Percentiles rank a stretch among this genome's conserved stretches.
phyloP scores from a whole-genome alignment of 2,329 filamentous ascomycete genomes.

The Hymenoscyphus scutula region DNA sequence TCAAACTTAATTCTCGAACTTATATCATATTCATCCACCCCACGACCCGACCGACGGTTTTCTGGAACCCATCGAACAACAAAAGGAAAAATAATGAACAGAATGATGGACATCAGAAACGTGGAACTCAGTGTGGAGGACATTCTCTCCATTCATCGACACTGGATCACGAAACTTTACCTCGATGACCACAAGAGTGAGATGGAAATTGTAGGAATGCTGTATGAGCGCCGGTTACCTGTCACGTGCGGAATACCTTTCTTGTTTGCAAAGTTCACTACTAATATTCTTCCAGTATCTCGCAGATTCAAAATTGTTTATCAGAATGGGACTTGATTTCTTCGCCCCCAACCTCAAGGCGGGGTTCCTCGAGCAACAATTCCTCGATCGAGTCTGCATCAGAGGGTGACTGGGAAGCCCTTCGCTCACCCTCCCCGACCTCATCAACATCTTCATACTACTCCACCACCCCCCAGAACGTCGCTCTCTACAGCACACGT shows the following conservation, averaged over 20 bases:
- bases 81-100: not conserved
- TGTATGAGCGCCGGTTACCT: conserved; percentile 19
- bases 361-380: conserved; percentile 8
- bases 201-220: conserved; percentile 24
- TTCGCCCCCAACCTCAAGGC: conserved; percentile 9
- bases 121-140: conserved; percentile 27
- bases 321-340: conserved; percentile 20
- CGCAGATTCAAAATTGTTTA: conserved; percentile 26
- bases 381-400: conserved; percentile 6
- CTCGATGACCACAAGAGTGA: conserved; percentile 24
- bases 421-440: conserved; percentile 12
- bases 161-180: conserved; percentile 27
- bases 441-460: conserved; percentile 13
- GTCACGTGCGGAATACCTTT: conserved; percentile 22
- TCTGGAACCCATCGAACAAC: not conserved
- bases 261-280: not conserved
- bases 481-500: conserved; percentile 17
- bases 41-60: not conserved
- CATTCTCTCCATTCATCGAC: conserved; percentile 23
- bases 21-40: not conserved
- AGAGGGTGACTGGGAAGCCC: conserved; percentile 14
- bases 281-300: conserved; percentile 21
- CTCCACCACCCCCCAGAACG: conserved; percentile 16
- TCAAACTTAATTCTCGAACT: not conserved
- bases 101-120: conserved; percentile 22